phyloP scores from a whole-genome alignment of 1,284 basidiomycete genomes.

The Thelephora terrestris region DNA sequence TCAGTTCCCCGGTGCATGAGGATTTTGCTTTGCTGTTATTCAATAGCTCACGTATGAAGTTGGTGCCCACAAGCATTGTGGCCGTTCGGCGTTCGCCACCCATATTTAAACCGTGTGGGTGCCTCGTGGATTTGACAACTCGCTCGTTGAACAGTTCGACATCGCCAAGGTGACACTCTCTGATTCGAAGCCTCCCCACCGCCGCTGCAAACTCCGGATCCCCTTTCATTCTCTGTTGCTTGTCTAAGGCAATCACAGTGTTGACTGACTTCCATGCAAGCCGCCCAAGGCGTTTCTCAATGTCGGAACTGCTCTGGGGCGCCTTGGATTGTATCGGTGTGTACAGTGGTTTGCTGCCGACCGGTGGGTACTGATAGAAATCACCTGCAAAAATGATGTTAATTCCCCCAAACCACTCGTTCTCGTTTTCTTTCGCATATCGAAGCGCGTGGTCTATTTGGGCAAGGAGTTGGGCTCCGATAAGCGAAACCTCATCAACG shows the following conservation, averaged over 20 bases:
- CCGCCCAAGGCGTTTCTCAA: conserved; percentile 13
- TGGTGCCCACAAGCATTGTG: conserved; percentile 16
- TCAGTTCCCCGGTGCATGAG: conserved; percentile 1
- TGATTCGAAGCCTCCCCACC: conserved; percentile 10
- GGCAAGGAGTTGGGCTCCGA: conserved; percentile 5
- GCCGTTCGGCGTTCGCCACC: conserved; percentile 8
- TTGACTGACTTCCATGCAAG: not conserved
- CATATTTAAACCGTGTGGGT: conserved; percentile 18
- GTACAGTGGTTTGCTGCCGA: conserved; percentile 11
- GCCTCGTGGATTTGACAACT: conserved; percentile 11
- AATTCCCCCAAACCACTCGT: conserved; percentile 25
- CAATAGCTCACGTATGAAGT: conserved; percentile 11
- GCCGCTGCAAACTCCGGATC: conserved; percentile 18
- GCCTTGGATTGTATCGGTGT: conserved; percentile 1
- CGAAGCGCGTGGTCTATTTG: conserved; percentile 13
- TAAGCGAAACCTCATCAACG: conserved; percentile 13
- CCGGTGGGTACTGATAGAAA: conserved; percentile 28
- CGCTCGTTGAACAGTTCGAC: conserved; percentile 20
- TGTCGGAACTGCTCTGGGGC: conserved; percentile 14
- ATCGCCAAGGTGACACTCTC: conserved; percentile 17
- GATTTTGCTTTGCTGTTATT: conserved; percentile 10
- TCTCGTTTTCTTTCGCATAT: conserved; percentile 11
- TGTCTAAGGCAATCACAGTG: conserved; percentile 13
- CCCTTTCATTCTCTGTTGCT: conserved; percentile 17
- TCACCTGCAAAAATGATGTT: conserved; percentile 31